Percentiles rank a stretch among this genome's conserved stretches.
These are phyloP conservation scores for Helotiales sp. DNA, from an alignment of 2,329 filamentous ascomycete species.

Conservation along the genomic window DNA sequence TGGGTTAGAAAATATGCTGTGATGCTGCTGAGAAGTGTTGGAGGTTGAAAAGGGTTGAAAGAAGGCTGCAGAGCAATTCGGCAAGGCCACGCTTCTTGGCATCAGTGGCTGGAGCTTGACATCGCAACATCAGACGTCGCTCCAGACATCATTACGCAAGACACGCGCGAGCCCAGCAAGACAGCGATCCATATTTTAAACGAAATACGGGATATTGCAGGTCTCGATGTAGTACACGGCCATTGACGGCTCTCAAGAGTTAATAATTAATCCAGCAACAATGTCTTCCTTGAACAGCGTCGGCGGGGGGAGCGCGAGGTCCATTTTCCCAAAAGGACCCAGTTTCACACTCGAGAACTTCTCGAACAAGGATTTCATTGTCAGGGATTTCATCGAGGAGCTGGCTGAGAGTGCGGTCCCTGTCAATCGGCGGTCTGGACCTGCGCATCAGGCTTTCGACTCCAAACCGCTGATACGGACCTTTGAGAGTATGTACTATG, in stretches of 20 bases:
- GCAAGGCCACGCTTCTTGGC: conserved; percentile 14
- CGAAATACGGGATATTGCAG: conserved; percentile 15
- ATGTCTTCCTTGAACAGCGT: conserved; percentile 38
- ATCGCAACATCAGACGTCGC: not conserved
- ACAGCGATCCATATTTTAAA: not conserved
- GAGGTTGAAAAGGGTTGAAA: not conserved
- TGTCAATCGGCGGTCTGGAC: conserved; percentile 77
- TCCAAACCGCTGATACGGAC: conserved; percentile 95
- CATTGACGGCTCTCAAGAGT: conserved; percentile 19
- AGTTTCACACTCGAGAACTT: conserved; percentile 89
- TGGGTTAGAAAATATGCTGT: too few species aligned
- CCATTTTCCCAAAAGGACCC: conserved; percentile 77
- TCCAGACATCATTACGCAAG: not conserved
- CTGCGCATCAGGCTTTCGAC: conserved; percentile 74
- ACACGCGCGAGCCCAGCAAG: conserved; percentile 9
- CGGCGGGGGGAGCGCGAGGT: conserved; percentile 36
- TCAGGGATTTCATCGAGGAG: conserved; percentile 95
- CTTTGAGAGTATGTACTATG: conserved; percentile 71
- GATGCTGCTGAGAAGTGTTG: too few species aligned
- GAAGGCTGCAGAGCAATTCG: conserved; percentile 5
- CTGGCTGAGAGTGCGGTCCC: conserved; percentile 85
- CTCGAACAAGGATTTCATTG: conserved; percentile 91
- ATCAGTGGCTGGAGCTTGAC: conserved; percentile 2
- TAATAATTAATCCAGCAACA: conserved; percentile 19
- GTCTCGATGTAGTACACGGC: conserved; percentile 33